Evolutionary conservation across 768 basidiomycete species (phyloP), one percentile per base, ranked within the genome.

Genomic region (Suillus discolor): DNA sequence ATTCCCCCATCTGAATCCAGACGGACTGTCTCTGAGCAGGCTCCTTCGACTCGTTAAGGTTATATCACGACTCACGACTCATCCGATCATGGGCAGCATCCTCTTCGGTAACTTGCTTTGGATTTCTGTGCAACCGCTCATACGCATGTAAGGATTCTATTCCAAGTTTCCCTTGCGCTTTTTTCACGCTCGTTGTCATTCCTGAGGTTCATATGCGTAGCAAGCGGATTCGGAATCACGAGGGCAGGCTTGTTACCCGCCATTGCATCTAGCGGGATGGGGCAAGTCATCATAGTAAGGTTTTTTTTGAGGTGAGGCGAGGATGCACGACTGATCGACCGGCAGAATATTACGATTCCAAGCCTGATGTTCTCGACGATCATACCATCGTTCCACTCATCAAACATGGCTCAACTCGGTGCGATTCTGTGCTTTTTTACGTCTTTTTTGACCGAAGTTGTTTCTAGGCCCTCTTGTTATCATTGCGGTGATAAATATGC

Each of bases 351-450:
- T 28, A 47, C 47, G 31, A 54, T 55, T 7, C 90, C 90, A 12
- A 83, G 83, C 68, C 81, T 91, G 16, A 75, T 91, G 79, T 91
- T 92, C 74, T 89, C 89, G 8, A 89, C 86, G 67, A 90, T 92
- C 59, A 82, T 92, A 0, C 87, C 89, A 0, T 84, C 88, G 2
- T 89, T 92, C 67, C 83, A 80, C 11, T 68, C 84, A 1, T 81
- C 87, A 42, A 90, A 90, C 69, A 76, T 90, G 18, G 62, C 74
- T 38, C 81, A 83, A 5, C 72, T 91, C 38, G 88, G 89, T 86
- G 68, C 65, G 78, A 63, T n/a, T 63, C 20, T 42, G 18, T 42
- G 18, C 25, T 38, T 7, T 42, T 20, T 54, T 49, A 15, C 47
- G 28, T 25, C 31, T 51, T 38, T 25, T 36, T 55, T 47, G 5